A percentile compares a stretch with the other conserved stretches of the same genome.
Conservation (phyloP, 108 stramenopile species). For the Conticribra weissflogii region DNA sequence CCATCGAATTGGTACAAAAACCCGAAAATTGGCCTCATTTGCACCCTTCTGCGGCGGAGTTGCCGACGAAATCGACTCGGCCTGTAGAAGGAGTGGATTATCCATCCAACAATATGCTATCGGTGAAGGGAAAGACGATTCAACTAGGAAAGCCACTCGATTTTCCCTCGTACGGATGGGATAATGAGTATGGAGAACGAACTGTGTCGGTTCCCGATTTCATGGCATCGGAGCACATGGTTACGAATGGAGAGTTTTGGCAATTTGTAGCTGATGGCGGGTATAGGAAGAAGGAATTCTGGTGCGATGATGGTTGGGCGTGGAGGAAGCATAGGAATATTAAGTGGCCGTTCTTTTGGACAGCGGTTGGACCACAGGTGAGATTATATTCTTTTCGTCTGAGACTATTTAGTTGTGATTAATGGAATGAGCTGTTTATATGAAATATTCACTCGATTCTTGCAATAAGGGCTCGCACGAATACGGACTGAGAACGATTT, state of each 20-base stretch:
- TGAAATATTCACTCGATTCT: background rate
- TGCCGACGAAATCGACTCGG: slow-evolving; percentile 36
- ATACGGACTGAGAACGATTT: slow-evolving; percentile 87
- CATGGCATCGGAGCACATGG: slow-evolving; percentile 83
- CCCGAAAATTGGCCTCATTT: slow-evolving; percentile 82
- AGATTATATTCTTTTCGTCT: too few species aligned
- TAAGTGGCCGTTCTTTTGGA: slow-evolving; percentile 95
- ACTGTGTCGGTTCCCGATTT: slow-evolving; percentile 80
- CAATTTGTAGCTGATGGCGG: slow-evolving; percentile 94
- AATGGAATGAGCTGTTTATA: too few species aligned
- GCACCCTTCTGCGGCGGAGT: slow-evolving; percentile 63
- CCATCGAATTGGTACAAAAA: slow-evolving; percentile 75
- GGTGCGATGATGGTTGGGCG: slow-evolving; percentile 94
- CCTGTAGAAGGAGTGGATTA: slow-evolving; percentile 68
- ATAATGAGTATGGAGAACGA: slow-evolving; percentile 94
- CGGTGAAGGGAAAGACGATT: slow-evolving; percentile 56
- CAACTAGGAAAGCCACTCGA: slow-evolving; percentile 86
- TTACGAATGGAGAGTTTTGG: slow-evolving; percentile 94
- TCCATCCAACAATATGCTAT: slow-evolving; percentile 72
- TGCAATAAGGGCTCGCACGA: slow-evolving; percentile 67
- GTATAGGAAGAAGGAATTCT: slow-evolving; percentile 75
- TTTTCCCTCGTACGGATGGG: slow-evolving; percentile 95
- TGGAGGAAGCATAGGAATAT: slow-evolving; percentile 91
- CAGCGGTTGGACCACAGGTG: slow-evolving; percentile 71
- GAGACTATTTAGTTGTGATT: too few species aligned